These are phyloP conservation scores for Euphrasia arctica DNA, from an alignment of 305 asterid genomes.

Conservation along the genomic window DNA sequence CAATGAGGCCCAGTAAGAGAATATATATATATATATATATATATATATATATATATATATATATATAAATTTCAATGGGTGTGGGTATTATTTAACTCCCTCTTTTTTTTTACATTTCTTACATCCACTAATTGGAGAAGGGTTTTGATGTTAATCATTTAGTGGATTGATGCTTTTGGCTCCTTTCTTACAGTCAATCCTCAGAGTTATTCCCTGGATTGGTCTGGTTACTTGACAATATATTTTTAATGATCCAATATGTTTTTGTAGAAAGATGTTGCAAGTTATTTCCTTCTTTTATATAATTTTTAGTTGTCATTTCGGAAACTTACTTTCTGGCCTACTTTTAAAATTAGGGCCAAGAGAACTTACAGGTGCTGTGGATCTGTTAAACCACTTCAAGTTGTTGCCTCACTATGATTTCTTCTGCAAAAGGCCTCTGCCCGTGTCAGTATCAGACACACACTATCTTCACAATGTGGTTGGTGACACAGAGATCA, in stretches of 20 bases:
- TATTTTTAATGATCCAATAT: background rate
- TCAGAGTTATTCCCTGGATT: slow-evolving; percentile 13
- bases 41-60: too few species aligned
- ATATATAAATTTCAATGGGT: background rate
- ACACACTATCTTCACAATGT: slow-evolving; percentile 90
- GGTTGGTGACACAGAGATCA: slow-evolving; percentile 85
- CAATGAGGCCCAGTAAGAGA: too few species aligned
- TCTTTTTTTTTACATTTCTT: background rate
- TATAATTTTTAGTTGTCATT: slow-evolving; percentile 10
- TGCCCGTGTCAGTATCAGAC: slow-evolving; percentile 76
- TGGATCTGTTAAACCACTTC: slow-evolving; percentile 81
- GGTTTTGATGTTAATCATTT: background rate
- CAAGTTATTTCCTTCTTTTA: slow-evolving; percentile 13
- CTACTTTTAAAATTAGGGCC: slow-evolving; percentile 58
- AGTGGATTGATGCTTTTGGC: background rate
- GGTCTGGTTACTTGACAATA: slow-evolving; percentile 10
- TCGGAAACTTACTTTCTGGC: slow-evolving; percentile 21
- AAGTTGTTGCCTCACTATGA: slow-evolving; percentile 77
- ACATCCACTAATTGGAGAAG: background rate
- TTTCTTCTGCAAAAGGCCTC: slow-evolving; percentile 91
- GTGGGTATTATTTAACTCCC: background rate
- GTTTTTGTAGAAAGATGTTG: background rate
- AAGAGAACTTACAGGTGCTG: slow-evolving; percentile 90
- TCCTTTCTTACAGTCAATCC: slow-evolving; percentile 4
- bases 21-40: too few species aligned